These are phyloP conservation scores for Paxillus rubicundulus DNA, from an alignment of 768 basidiomycete species.

Conservation along the genomic window DNA sequence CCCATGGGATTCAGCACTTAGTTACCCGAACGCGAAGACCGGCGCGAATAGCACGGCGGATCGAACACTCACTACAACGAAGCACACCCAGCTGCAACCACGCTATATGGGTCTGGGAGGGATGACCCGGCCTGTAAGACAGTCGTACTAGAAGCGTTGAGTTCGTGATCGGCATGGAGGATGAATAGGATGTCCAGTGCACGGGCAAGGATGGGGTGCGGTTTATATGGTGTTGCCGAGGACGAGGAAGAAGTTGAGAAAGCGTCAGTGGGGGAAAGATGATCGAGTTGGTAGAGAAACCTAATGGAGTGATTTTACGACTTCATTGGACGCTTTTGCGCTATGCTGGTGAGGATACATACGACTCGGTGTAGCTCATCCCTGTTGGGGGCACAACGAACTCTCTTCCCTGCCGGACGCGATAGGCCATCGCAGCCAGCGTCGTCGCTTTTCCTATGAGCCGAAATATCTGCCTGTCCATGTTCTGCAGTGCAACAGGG, in stretches of 20 bases:
- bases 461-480: conserved; percentile 92
- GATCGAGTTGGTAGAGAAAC: conserved; percentile 90
- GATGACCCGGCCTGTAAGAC: conserved; percentile 88
- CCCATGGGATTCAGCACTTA: not conserved
- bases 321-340: not conserved
- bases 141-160: conserved; percentile 84
- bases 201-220: conserved; percentile 82
- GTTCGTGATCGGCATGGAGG: conserved; percentile 86
- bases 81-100: conserved; percentile 85
- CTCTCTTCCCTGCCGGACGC: conserved; percentile 84
- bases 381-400: conserved; percentile 84
- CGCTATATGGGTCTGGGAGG: conserved; percentile 87
- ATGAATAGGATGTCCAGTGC: conserved; percentile 88
- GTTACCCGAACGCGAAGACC: not conserved
- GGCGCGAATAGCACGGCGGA: not conserved
- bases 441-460: conserved; percentile 88
- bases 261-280: conserved; percentile 44
- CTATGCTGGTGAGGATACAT: conserved; percentile 3
- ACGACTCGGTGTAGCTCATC: conserved; percentile 83
- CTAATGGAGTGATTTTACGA: conserved; percentile 31
- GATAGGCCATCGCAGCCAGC: conserved; percentile 93
- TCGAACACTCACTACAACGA: conserved; percentile 74
- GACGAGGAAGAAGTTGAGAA: conserved; percentile 31
- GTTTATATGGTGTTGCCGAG: conserved; percentile 60
- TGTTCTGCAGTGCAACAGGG: conserved; percentile 61